Percentiles rank a stretch among this genome's conserved stretches.
Evolutionary conservation across 768 basidiomycete species (phyloP).

Genomic region (Tulasnella sp.): DNA sequence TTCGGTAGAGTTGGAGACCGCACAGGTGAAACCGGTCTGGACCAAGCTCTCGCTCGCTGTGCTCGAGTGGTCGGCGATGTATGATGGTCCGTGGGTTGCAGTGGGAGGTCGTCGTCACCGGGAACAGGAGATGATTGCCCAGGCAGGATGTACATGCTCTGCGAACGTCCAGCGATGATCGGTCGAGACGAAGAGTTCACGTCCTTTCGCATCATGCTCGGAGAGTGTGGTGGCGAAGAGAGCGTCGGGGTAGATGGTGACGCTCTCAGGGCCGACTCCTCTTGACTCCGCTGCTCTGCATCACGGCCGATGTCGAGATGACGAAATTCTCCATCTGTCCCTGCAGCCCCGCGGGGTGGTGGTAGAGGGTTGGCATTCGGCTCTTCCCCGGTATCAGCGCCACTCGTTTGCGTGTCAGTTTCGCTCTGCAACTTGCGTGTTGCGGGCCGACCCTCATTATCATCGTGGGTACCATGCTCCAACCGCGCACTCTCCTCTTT

Average conservation of each 20-base stretch:
- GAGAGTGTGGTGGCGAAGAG: not conserved
- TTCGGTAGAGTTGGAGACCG: slow-evolving; percentile 38
- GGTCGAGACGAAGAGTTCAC: too few relatives aligned
- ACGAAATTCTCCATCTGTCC: not conserved
- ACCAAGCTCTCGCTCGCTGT: slow-evolving; percentile 3
- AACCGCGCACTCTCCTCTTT: not conserved
- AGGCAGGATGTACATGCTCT: slow-evolving; percentile 10
- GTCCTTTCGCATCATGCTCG: not conserved
- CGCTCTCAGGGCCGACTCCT: not conserved
- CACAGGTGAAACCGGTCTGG: slow-evolving; percentile 1
- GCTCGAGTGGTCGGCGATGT: not conserved
- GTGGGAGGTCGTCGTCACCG: not conserved
- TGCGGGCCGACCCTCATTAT: not conserved
- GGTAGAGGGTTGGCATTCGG: not conserved
- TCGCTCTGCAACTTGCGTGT: not conserved
- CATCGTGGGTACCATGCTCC: not conserved
- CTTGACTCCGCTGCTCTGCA: not conserved
- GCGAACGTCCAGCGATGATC: slow-evolving; percentile 2
- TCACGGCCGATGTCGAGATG: not conserved
- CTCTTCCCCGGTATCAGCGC: not conserved
- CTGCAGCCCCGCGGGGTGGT: not conserved
- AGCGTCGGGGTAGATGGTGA: slow-evolving; percentile 1
- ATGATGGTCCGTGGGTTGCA: not conserved
- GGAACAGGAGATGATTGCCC: not conserved
- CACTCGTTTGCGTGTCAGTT: slow-evolving; percentile 18